Percentiles rank a stretch among this genome's conserved stretches.
Conservation (phyloP, 352 stramenopile species). For the Globisporangium apiculatum region DNA sequence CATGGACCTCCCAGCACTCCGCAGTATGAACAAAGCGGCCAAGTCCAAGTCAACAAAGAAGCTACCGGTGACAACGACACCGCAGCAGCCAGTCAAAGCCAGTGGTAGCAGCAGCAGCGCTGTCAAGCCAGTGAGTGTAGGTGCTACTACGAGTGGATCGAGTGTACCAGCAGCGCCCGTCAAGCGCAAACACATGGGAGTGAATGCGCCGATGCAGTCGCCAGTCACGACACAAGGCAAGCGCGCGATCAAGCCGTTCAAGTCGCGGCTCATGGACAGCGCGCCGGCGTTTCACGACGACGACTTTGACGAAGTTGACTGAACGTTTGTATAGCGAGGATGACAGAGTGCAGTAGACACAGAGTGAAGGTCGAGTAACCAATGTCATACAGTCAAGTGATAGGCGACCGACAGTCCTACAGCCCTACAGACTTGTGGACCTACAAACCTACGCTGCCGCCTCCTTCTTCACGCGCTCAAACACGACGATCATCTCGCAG, state of each 20-base stretch:
- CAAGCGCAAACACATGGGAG: conserved; percentile 33
- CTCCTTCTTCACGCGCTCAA: conserved; percentile 76
- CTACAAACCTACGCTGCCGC: too few species aligned
- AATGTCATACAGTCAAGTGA: conserved; percentile 10
- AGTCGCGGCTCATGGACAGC: conserved; percentile 74
- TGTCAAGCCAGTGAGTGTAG: too few species aligned
- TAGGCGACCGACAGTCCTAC: background rate
- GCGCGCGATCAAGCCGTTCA: conserved; percentile 64
- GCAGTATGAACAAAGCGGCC: conserved; percentile 55
- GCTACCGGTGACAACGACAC: conserved; percentile 17
- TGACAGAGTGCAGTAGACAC: background rate
- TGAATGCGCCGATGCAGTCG: conserved; percentile 1
- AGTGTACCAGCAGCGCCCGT: conserved; percentile 9
- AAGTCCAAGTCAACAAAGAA: conserved; percentile 62
- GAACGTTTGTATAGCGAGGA: conserved; percentile 12
- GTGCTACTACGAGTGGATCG: too few species aligned
- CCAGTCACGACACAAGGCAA: conserved; percentile 27
- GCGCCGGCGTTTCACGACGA: conserved; percentile 39
- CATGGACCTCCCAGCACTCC: conserved; percentile 63
- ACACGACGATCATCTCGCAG: conserved; percentile 98
- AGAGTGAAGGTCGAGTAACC: conserved; percentile 7
- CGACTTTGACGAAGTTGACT: conserved; percentile 66
- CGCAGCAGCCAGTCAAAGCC: conserved; percentile 7
- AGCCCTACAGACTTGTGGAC: background rate
- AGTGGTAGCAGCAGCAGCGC: too few species aligned